These are phyloP conservation scores for Hortaea werneckii DNA, from an alignment of 2,329 filamentous ascomycete species.

Conservation along the genomic window DNA sequence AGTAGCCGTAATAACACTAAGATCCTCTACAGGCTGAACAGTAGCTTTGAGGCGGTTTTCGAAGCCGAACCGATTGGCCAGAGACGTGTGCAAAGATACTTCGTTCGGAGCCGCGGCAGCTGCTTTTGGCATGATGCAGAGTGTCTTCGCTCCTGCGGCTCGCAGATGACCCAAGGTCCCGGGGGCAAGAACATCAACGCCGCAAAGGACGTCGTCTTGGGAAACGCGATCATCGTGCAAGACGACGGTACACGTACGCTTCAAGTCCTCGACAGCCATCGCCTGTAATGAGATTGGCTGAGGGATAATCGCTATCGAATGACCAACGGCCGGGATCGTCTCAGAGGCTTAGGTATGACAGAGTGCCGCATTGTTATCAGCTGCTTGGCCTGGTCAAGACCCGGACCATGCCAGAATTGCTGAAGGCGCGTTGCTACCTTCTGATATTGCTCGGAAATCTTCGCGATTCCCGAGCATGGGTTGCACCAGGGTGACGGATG, in stretches of 20 bases:
- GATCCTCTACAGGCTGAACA: slow-evolving; percentile 29
- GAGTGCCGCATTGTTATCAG: too few species aligned
- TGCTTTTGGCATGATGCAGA: slow-evolving; percentile 12
- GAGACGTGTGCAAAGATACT: slow-evolving; percentile 24
- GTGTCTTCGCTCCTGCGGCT: slow-evolving; percentile 14
- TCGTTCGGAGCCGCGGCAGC: slow-evolving; percentile 9
- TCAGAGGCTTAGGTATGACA: too few species aligned
- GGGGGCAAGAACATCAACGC: slow-evolving; percentile 15
- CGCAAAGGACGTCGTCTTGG: slow-evolving; percentile 19
- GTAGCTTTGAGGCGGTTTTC: slow-evolving; percentile 24
- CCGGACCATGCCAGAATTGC: too few species aligned
- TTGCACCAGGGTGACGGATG: too few species aligned
- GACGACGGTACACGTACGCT: slow-evolving; percentile 21
- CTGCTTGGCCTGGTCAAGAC: too few species aligned
- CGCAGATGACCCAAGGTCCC: slow-evolving; percentile 18
- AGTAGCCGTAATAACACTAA: slow-evolving; percentile 71
- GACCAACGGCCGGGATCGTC: too few species aligned
- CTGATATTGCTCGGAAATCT: too few species aligned
- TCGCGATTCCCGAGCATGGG: too few species aligned
- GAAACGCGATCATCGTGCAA: slow-evolving; percentile 24
- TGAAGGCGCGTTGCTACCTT: too few species aligned
- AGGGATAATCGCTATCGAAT: too few species aligned
- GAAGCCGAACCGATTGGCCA: slow-evolving; percentile 24
- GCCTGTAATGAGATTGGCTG: too few species aligned
- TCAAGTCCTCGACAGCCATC: slow-evolving; percentile 13